These are phyloP conservation scores for Aspergillus indologenus DNA, from an alignment of 495 filamentous ascomycete genomes.

Conservation along the genomic window DNA sequence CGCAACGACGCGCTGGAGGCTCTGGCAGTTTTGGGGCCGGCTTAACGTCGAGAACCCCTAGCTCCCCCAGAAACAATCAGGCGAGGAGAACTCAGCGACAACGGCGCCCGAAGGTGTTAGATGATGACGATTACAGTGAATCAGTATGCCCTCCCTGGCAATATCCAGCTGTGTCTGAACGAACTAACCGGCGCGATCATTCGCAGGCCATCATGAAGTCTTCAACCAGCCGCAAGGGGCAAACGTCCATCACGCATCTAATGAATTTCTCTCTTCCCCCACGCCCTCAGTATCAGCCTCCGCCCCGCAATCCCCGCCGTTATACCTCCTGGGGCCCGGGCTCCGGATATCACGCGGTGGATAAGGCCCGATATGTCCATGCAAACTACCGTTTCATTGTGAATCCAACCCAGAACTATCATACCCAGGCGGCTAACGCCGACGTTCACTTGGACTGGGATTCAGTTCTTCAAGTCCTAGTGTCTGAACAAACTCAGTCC, in stretches of 20 bases:
- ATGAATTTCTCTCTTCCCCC: slow-evolving; percentile 88
- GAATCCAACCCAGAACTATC: slow-evolving; percentile 74
- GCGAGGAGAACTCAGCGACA: slow-evolving; percentile 62
- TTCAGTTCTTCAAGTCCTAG: slow-evolving; percentile 85
- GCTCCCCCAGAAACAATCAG: slow-evolving; percentile 69
- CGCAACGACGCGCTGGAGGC: slow-evolving; percentile 59
- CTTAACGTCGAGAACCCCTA: slow-evolving; percentile 50
- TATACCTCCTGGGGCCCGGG: slow-evolving; percentile 82
- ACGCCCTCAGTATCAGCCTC: slow-evolving; percentile 62
- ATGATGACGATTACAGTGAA: slow-evolving; percentile 84
- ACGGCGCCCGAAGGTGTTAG: slow-evolving; percentile 52
- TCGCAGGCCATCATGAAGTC: slow-evolving; percentile 74
- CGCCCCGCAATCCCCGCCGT: slow-evolving; percentile 54
- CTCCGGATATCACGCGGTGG: slow-evolving; percentile 84
- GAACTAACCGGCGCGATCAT: slow-evolving; percentile 20
- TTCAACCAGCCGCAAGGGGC: slow-evolving; percentile 79
- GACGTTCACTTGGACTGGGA: slow-evolving; percentile 91
- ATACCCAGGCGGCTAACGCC: slow-evolving; percentile 75
- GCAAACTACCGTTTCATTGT: slow-evolving; percentile 98
- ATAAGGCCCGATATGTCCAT: slow-evolving; percentile 94
- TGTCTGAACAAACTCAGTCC: slow-evolving; percentile 81
- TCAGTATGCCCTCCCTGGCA: slow-evolving; percentile 49
- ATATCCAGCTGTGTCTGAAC: slow-evolving; percentile 7
- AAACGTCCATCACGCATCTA: slow-evolving; percentile 94
- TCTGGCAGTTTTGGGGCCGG: slow-evolving; percentile 63